Percentiles rank a stretch among this genome's conserved stretches.
Evolutionary conservation across 108 stramenopile genomes (phyloP).

Genomic region (Skeletonema marinoi): DNA sequence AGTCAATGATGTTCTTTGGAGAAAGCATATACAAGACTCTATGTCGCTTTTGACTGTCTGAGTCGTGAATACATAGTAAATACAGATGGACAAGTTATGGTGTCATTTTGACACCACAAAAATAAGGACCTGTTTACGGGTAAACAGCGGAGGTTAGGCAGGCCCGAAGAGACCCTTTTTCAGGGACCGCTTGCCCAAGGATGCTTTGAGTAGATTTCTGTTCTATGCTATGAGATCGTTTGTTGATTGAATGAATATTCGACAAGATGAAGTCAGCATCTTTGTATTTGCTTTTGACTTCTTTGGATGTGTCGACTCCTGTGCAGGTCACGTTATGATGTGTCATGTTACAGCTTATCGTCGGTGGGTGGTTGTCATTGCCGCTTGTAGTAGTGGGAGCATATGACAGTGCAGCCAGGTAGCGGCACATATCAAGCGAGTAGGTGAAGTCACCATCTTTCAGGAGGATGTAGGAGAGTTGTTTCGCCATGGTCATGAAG

Average conservation of each 20-base stretch:
- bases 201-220: not conserved
- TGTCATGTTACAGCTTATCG: no score
- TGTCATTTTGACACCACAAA: no score
- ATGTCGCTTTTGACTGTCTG: no score
- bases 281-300: slow-evolving; percentile 43
- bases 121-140: no score
- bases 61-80: no score
- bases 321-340: slow-evolving; percentile 49
- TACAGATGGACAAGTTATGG: no score
- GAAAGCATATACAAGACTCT: no score
- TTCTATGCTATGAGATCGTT: not conserved
- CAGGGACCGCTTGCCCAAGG: no score
- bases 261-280: slow-evolving; percentile 56
- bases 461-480: slow-evolving; percentile 40
- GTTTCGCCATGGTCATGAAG: not conserved
- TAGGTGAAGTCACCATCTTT: slow-evolving; percentile 91
- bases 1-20: no score
- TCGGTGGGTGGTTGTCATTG: no score
- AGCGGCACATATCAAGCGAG: slow-evolving; percentile 74
- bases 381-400: not conserved
- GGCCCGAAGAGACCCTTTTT: no score
- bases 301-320: slow-evolving; percentile 64
- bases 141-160: no score
- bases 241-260: slow-evolving; percentile 34
- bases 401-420: slow-evolving; percentile 29